Percentiles rank a stretch among this genome's conserved stretches.
Evolutionary conservation across 2,329 filamentous ascomycete species (phyloP).

Genomic region (Fusarium sp.): DNA sequence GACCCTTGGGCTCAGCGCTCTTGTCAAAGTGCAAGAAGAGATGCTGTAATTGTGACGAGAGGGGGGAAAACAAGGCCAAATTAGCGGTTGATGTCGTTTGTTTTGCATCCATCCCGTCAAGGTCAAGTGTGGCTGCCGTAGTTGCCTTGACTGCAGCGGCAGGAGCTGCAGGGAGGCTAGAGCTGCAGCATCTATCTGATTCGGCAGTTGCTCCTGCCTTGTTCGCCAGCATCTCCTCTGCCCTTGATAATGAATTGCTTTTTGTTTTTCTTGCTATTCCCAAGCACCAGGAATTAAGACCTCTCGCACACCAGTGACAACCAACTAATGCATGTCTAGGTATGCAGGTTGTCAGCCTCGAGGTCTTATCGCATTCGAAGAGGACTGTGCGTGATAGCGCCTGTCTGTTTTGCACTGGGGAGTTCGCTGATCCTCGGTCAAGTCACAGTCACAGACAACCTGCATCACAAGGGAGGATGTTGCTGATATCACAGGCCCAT

Average conservation of each 20-base stretch:
- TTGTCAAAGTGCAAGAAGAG: background rate
- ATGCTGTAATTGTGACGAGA: slow-evolving; percentile 23
- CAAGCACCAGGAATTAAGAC: background rate
- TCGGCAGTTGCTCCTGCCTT: background rate
- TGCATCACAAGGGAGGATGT: background rate
- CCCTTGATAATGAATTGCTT: background rate
- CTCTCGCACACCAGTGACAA: background rate
- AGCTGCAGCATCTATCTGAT: background rate
- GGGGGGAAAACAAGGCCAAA: background rate
- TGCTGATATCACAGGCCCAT: background rate
- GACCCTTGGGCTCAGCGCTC: background rate
- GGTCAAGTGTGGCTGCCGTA: slow-evolving; percentile 17
- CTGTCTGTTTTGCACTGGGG: background rate
- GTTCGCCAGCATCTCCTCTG: background rate
- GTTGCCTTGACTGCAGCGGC: background rate
- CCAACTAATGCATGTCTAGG: background rate
- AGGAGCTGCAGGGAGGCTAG: background rate
- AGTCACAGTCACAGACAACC: background rate
- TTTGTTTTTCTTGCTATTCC: background rate
- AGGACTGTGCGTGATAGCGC: background rate
- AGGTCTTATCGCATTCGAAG: background rate
- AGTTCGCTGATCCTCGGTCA: background rate
- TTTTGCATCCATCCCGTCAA: background rate
- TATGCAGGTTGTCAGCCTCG: background rate
- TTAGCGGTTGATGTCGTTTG: background rate